Base-by-base conservation (phyloP, 208 protist genomes). In the Acanthamoeba sp. region DNA sequence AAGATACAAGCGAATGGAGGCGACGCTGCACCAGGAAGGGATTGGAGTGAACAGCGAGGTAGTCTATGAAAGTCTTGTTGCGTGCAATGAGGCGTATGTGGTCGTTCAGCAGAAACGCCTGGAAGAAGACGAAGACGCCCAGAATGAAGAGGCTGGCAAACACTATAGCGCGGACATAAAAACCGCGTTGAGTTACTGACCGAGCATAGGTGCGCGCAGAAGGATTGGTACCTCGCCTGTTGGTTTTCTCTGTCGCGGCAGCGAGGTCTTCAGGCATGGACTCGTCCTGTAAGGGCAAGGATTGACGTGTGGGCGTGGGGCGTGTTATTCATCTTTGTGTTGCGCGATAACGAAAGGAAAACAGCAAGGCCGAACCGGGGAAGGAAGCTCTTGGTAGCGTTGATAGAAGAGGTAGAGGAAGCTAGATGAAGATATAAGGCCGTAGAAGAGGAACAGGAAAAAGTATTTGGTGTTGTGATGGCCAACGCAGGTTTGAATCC, bases 11-110 rank as follows among this genome's bases (percentile, higher is more conserved):
- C 9, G 55, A 62, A 29, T 12, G 20, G 55, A 62, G 22, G 48
- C 48, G 48, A n/a, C 18, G 6, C 14, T 9, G 55, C 27, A 62
- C 55, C 22, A 62, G 55, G 55, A 76, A 42, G 22, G 66, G 66
- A 20, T 76, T 76, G n/a, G n/a, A 38, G 66, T 76, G 36, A 6
- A 76, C 36, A 12, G n/a, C 36, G 66, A 76, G 66, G 66, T 76
- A 76, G 32, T 76, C 66, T 10, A 76, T 76, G 66, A 76, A 76
- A 3, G 66, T 76, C 66, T 76, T 76, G 66, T 76, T 76, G 66
- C n/a, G n/a, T 14, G 66, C 29, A 20, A 76, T 76, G 66, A 76
- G 66, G 7, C 66, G 66, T 10, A 76, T 36, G 66, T 76, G 66
- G 22, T 76, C 66, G 6, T 38, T 76, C 32, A 76, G 12, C 32